Evolutionary conservation across 345 rosid genomes (phyloP).

Genomic region (Arabidopsis arenosa): DNA sequence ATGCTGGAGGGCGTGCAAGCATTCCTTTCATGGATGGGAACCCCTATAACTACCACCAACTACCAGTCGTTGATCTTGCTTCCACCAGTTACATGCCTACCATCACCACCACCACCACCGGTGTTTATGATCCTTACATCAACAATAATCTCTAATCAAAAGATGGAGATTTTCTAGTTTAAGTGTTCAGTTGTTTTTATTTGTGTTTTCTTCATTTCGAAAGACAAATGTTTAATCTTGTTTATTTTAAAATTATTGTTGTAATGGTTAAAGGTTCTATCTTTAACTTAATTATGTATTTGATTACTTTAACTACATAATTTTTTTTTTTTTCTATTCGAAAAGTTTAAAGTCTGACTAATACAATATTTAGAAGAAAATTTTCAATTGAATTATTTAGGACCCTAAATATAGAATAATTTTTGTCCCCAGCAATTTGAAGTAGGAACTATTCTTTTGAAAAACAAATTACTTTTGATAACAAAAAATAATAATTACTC

Average conservation of each 20-base stretch:
- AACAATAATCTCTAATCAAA: neutral
- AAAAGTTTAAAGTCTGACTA: no score
- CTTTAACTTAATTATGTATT: neutral
- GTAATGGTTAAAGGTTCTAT: neutral
- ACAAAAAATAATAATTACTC: no score
- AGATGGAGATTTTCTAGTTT: neutral
- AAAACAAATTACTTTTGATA: no score
- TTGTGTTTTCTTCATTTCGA: neutral
- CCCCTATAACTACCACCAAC: neutral
- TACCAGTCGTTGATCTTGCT: neutral
- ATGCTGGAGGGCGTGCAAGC: neutral
- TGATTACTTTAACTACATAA: neutral
- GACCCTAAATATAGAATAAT: no score
- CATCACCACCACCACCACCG: no score
- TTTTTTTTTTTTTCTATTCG: no score
- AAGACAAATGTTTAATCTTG: neutral
- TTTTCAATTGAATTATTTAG: no score
- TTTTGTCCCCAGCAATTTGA: no score
- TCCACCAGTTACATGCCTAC: neutral
- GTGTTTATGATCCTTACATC: neutral
- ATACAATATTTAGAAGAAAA: no score
- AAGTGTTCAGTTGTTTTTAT: neutral
- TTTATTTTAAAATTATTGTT: neutral
- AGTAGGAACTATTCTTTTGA: no score
- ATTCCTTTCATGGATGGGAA: neutral